Conservation (phyloP, 2,329 filamentous ascomycete genomes). For the Paradendryphiella salina region DNA sequence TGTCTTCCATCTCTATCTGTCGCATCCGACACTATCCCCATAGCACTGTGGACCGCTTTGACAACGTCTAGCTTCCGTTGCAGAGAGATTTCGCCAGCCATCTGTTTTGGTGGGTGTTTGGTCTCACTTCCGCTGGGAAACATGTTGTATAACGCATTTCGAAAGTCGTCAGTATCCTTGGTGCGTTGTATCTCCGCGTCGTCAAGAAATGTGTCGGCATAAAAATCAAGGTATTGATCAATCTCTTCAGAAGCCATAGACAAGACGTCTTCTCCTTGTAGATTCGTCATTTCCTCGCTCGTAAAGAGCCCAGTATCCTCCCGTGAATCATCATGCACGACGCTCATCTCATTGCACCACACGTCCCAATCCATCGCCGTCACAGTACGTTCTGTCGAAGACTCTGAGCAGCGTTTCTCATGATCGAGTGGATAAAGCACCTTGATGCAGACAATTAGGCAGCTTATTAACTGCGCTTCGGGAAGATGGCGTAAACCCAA, state of each 20-base stretch:
- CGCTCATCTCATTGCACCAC: slow-evolving; percentile 58
- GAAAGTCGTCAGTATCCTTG: slow-evolving; percentile 47
- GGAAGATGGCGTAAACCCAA: slow-evolving; percentile 52
- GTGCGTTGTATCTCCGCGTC: slow-evolving; percentile 46
- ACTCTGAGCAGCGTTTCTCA: slow-evolving; percentile 55
- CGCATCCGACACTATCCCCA: slow-evolving; percentile 48
- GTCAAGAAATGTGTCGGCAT: slow-evolving; percentile 64
- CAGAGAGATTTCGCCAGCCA: slow-evolving; percentile 34
- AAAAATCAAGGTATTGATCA: slow-evolving; percentile 80
- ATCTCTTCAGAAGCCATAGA: slow-evolving; percentile 64
- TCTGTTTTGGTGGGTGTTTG: background rate
- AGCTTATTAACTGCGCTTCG: slow-evolving; percentile 71
- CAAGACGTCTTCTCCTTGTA: slow-evolving; percentile 65
- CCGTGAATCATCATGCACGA: slow-evolving; percentile 3
- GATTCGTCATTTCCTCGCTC: slow-evolving; percentile 54
- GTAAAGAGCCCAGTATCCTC: slow-evolving; percentile 25
- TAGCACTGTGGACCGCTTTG: slow-evolving; percentile 48
- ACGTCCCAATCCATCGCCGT: slow-evolving; percentile 70
- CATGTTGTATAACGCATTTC: slow-evolving; percentile 47
- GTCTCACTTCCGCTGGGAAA: slow-evolving; percentile 44
- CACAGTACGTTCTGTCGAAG: slow-evolving; percentile 59
- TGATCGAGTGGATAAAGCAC: slow-evolving; percentile 75
- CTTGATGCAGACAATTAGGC: slow-evolving; percentile 77
- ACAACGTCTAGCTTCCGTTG: slow-evolving; percentile 45
- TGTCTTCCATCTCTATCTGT: slow-evolving; percentile 36